Base-by-base conservation (phyloP, 805 yeast genomes). In the Yarrowia divulgata region DNA sequence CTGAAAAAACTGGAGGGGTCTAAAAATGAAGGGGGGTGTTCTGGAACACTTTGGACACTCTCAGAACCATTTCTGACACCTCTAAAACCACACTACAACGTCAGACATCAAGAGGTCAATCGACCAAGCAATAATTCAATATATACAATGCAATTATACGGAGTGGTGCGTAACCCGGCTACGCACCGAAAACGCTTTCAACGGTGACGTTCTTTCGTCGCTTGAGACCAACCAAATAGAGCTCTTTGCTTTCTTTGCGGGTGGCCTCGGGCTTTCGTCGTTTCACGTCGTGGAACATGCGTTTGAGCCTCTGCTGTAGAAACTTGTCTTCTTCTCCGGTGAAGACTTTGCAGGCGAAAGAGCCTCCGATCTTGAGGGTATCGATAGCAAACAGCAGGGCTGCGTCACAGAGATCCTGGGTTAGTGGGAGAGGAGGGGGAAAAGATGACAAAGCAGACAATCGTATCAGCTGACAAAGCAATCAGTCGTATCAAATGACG, bases 251-350 rank as follows among this genome's bases (percentile, higher is more conserved):
- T 73, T 89, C 96, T 18, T 81, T 78, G 66, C 98, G 82, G 37
- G 93, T 88, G 0, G 98, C 92, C 10, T 80, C 82, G 0, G 99
- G 99, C 76, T 95, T 95, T 74, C 84, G 87, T 68, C 91, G 81
- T 64, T 79, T 77, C 0, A 93, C 97, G 63, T 80, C 83, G 1
- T 80, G 78, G 77, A 95, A 95, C 18, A 85, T 85, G 58, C 77
- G 79, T 40, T 80, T 79, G 71, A 94, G 79, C 73, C 90, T 81
- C 18, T 78, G 75, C 73, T 90, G 90, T n/a, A 94, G 80, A 5
- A 82, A 75, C 14, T 74, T 75, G 74, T 93, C 98, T 73, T 92
- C 97, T 48, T 84, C 81, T 0, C 99, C 99, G 0, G 93, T 85
- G 77, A 85, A 93, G 73, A 88, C 89, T 78, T 95, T 95, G 81